A percentile compares a stretch with the other conserved stretches of the same genome.
These are phyloP conservation scores for Aspergillus melleus DNA, from an alignment of 2,329 filamentous ascomycete species.

Conservation along the genomic window DNA sequence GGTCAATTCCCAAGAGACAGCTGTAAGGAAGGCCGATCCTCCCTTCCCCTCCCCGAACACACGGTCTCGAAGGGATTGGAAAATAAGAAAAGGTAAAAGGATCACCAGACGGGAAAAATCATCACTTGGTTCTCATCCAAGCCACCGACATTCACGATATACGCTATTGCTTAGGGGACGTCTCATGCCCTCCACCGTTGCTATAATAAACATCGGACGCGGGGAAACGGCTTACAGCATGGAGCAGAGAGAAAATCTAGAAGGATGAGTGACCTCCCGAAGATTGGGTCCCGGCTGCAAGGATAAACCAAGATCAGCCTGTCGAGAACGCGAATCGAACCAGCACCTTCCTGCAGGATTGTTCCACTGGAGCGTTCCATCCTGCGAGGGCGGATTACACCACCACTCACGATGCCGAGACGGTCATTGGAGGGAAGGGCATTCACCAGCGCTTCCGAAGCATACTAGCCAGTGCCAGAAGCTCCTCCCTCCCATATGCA, in stretches of 20 bases:
- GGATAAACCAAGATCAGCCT: conserved; percentile 11
- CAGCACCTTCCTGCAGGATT: conserved; percentile 5
- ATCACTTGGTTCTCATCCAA: neutral
- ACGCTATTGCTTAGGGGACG: neutral
- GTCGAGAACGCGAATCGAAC: neutral
- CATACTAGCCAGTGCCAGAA: neutral
- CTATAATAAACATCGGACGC: conserved; percentile 2
- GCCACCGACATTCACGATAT: conserved; percentile 6
- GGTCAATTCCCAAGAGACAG: neutral
- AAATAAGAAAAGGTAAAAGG: neutral
- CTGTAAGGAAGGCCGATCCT: neutral
- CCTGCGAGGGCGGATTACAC: conserved; percentile 15
- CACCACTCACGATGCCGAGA: conserved; percentile 19
- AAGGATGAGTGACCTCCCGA: conserved; percentile 8
- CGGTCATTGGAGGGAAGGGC: conserved; percentile 14
- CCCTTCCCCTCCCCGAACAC: neutral
- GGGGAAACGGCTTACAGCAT: conserved; percentile 1
- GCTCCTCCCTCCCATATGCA: neutral
- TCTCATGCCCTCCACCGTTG: neutral
- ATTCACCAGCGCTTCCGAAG: conserved; percentile 9
- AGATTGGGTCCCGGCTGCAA: conserved; percentile 9
- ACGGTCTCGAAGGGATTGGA: neutral
- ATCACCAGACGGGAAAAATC: neutral
- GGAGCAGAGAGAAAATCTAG: conserved; percentile 5
- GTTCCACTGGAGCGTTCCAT: conserved; percentile 15